Conservation (phyloP, 495 filamentous ascomycete species). For the Chaetomium fimeti region DNA sequence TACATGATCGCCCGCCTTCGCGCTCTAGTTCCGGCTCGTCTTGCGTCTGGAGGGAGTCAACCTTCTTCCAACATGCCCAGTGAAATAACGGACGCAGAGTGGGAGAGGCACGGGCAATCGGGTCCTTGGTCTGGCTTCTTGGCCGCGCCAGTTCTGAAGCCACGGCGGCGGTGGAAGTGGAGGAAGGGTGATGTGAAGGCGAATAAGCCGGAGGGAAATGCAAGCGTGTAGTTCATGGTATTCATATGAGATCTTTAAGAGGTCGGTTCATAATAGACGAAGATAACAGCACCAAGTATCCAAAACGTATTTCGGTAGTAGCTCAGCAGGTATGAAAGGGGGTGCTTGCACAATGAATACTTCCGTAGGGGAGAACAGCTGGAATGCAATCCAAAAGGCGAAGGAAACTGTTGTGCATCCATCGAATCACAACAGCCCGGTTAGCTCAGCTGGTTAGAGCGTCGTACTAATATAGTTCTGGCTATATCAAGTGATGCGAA, state of each 20-base stretch:
- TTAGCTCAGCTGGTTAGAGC: conserved; percentile 33
- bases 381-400: too few species aligned
- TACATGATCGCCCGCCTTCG: not conserved
- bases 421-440: conserved; percentile 15
- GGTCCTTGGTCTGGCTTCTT: conserved; percentile 56
- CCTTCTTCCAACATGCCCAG: too few species aligned
- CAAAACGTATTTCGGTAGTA: too few species aligned
- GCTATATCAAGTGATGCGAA: conserved; percentile 23
- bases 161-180: not conserved
- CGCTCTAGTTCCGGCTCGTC: not conserved
- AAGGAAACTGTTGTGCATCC: not conserved
- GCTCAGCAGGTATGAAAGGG: not conserved
- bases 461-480: conserved; percentile 26
- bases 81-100: not conserved
- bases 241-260: not conserved
- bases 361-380: not conserved
- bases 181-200: not conserved
- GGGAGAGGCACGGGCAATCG: conserved; percentile 25
- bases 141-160: conserved; percentile 22
- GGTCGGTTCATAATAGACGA: too few species aligned
- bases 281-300: not conserved
- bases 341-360: not conserved
- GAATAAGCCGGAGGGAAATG: not conserved
- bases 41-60: not conserved
- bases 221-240: not conserved